These are phyloP conservation scores for Ogataea degrootiae DNA, from an alignment of 805 yeast genomes.

Conservation along the genomic window DNA sequence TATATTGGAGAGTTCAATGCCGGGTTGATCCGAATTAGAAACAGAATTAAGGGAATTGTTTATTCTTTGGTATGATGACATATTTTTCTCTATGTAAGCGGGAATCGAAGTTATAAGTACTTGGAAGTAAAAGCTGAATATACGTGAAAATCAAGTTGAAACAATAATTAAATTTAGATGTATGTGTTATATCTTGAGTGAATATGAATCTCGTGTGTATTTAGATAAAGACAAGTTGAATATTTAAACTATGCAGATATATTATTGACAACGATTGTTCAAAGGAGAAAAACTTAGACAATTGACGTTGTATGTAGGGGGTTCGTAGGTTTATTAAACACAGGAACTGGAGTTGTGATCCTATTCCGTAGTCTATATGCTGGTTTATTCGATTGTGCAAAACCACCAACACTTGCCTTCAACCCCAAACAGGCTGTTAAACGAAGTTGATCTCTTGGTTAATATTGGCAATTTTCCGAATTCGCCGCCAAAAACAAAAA, in stretches of 20 bases:
- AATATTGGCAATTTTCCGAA: too few species aligned
- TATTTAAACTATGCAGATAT: background rate
- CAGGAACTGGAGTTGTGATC: background rate
- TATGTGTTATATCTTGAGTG: background rate
- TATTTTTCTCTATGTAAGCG: background rate
- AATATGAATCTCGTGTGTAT: background rate
- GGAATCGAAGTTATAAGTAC: too few species aligned
- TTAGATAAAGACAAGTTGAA: background rate
- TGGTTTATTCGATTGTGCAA: background rate
- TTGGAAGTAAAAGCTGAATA: too few species aligned
- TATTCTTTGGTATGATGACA: slow-evolving; percentile 1
- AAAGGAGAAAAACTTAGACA: too few species aligned
- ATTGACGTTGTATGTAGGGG: too few species aligned
- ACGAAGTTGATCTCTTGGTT: too few species aligned
- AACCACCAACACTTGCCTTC: background rate
- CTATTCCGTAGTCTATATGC: background rate
- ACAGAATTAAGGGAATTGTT: background rate
- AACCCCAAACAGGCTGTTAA: too few species aligned
- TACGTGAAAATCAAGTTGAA: background rate
- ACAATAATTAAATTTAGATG: background rate
- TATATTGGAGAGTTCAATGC: background rate
- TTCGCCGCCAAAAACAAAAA: too few species aligned
- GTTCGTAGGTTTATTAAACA: background rate
- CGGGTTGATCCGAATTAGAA: background rate
- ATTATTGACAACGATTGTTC: background rate